A percentile compares a stretch with the other conserved stretches of the same genome.
These are phyloP conservation scores for Hypoxylon trugodes DNA, from an alignment of 495 filamentous ascomycete species.

Conservation along the genomic window DNA sequence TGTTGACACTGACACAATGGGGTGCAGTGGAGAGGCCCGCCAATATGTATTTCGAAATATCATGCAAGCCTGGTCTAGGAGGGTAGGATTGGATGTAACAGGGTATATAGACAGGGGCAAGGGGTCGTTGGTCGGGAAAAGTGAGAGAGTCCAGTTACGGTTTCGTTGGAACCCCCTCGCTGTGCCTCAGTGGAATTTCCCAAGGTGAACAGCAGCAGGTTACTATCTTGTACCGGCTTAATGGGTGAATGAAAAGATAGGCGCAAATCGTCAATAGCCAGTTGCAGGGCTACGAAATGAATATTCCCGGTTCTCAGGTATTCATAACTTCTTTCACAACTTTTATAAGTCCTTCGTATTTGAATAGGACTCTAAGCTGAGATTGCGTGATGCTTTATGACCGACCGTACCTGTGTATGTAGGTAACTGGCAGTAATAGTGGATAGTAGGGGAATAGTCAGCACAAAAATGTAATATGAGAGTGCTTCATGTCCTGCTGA, in stretches of 20 bases:
- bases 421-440: too few species aligned
- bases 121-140: constrained; percentile 38
- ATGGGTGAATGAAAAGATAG: constrained; percentile 21
- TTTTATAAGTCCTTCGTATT: not conserved
- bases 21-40: constrained; percentile 39
- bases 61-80: constrained; percentile 39
- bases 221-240: constrained; percentile 23
- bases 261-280: not conserved
- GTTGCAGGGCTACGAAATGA: too few species aligned
- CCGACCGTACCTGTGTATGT: not conserved
- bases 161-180: constrained; percentile 19
- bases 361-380: constrained; percentile 1
- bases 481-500: constrained; percentile 1
- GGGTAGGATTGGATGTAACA: constrained; percentile 37
- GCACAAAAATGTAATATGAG: constrained; percentile 11
- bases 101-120: constrained; percentile 32
- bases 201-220: constrained; percentile 11
- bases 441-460: not conserved
- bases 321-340: not conserved
- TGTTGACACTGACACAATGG: constrained; percentile 43
- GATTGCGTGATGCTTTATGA: constrained; percentile 14
- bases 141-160: constrained; percentile 24
- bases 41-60: constrained; percentile 40
- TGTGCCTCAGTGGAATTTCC: constrained; percentile 37
- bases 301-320: constrained; percentile 14